These are phyloP conservation scores for Termitomyces sp. DNA, from an alignment of 768 basidiomycete genomes.

Conservation along the genomic window DNA sequence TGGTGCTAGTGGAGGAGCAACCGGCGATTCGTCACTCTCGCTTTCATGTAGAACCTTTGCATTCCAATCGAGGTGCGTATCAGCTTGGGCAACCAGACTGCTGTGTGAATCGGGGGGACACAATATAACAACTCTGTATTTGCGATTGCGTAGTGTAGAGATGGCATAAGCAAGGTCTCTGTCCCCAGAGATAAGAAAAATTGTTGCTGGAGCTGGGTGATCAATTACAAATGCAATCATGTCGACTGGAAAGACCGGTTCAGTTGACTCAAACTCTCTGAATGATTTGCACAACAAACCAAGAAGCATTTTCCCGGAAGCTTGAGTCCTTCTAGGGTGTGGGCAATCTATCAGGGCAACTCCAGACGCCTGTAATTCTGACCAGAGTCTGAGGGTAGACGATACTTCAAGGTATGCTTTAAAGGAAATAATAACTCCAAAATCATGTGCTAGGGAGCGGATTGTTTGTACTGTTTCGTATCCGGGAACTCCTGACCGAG, in stretches of 20 bases:
- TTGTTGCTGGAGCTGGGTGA: slow-evolving; percentile 35
- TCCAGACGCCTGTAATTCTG: slow-evolving; percentile 43
- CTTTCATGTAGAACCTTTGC: slow-evolving; percentile 27
- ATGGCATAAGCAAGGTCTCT: slow-evolving; percentile 38
- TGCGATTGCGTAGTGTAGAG: slow-evolving; percentile 32
- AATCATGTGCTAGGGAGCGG: slow-evolving; percentile 35
- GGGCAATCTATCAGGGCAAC: slow-evolving; percentile 36
- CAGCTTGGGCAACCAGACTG: slow-evolving; percentile 41
- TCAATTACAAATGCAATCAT: slow-evolving; percentile 32
- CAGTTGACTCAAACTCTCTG: not conserved
- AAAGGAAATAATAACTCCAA: slow-evolving; percentile 43
- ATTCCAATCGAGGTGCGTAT: slow-evolving; percentile 41
- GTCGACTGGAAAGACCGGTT: slow-evolving; percentile 12
- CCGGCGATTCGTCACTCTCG: not conserved
- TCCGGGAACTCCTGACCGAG: slow-evolving; percentile 29
- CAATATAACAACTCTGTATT: slow-evolving; percentile 32
- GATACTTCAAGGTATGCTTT: slow-evolving; percentile 48
- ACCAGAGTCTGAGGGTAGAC: slow-evolving; percentile 27
- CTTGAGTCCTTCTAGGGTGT: slow-evolving; percentile 29
- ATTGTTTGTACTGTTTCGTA: slow-evolving; percentile 38
- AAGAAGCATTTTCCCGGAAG: slow-evolving; percentile 46
- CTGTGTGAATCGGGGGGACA: slow-evolving; percentile 29
- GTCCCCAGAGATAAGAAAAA: slow-evolving; percentile 43
- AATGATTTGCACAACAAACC: slow-evolving; percentile 22
- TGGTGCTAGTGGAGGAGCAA: slow-evolving; percentile 3